A percentile compares a stretch with the other conserved stretches of the same genome.
Conservation (phyloP, 257 asterid species). For the Lycium ferocissimum region DNA sequence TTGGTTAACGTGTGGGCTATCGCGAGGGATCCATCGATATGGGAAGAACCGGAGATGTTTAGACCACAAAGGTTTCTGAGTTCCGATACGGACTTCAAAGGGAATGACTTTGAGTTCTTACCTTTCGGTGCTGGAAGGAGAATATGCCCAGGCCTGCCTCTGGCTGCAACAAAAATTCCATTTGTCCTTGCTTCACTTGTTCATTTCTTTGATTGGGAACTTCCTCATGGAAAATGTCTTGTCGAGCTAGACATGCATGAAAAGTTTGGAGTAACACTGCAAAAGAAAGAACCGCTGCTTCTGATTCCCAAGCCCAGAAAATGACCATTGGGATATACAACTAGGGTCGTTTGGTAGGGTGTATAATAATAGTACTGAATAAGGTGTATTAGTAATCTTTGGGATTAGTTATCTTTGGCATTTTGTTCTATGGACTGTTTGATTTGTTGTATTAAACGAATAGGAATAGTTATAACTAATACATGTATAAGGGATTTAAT, state of each 20-base stretch:
- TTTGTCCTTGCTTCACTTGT: conserved; percentile 41
- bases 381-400: background rate
- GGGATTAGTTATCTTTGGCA: too few relatives aligned
- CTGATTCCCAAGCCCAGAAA: conserved; percentile 47
- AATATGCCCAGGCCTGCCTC: conserved; percentile 55
- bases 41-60: conserved; percentile 52
- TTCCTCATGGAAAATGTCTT: conserved; percentile 28
- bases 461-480: too few relatives aligned
- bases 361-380: too few relatives aligned
- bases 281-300: conserved; percentile 39
- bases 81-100: conserved; percentile 46
- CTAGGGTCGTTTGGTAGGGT: too few relatives aligned
- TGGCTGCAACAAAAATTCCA: conserved; percentile 47
- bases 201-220: conserved; percentile 46
- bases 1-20: conserved; percentile 50
- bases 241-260: conserved; percentile 36
- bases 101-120: conserved; percentile 51
- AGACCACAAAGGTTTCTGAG: conserved; percentile 49
- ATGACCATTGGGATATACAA: background rate
- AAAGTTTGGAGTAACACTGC: conserved; percentile 37
- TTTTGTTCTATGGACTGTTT: too few relatives aligned
- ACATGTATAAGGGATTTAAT: too few relatives aligned
- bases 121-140: conserved; percentile 62
- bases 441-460: too few relatives aligned
- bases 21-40: conserved; percentile 44